A percentile compares a stretch with the other conserved stretches of the same genome.
Evolutionary conservation across 108 stramenopile species (phyloP).

Genomic region (Hondaea fermentalgiana): DNA sequence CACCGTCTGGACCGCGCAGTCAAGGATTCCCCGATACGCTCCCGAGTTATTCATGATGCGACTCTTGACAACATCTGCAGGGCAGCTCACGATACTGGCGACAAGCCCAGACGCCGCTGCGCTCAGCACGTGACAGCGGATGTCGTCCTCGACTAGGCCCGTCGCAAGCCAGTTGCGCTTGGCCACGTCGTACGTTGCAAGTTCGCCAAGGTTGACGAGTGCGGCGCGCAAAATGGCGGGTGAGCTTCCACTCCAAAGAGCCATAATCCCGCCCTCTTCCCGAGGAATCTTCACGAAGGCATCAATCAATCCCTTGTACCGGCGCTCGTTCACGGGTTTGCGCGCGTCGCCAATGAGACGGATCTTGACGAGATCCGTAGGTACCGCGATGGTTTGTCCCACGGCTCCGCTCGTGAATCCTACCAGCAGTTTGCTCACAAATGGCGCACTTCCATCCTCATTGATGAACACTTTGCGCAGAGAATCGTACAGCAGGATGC

Average conservation of each 20-base stretch:
- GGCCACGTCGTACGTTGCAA: neutral
- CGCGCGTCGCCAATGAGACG: neutral
- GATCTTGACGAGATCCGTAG: neutral
- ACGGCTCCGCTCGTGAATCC: neutral
- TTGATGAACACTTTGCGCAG: neutral
- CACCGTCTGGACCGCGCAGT: neutral
- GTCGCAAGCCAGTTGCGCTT: neutral
- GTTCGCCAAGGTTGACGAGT: neutral
- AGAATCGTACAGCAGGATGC: neutral
- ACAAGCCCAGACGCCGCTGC: neutral
- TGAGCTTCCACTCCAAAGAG: neutral
- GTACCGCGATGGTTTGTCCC: neutral
- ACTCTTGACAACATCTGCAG: neutral
- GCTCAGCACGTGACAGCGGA: neutral
- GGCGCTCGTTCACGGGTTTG: neutral
- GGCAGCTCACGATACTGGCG: neutral
- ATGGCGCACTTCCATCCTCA: neutral
- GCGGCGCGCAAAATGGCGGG: neutral
- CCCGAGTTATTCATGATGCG: neutral
- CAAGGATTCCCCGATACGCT: neutral
- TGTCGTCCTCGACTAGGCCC: constrained; percentile 1
- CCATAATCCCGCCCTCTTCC: neutral
- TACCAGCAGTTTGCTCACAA: neutral
- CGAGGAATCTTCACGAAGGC: neutral
- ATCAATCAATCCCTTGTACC: neutral